Evolutionary conservation across 2,329 filamentous ascomycete genomes (phyloP), one percentile per base, ranked within the genome.

Genomic region (Dactylellina sp.): DNA sequence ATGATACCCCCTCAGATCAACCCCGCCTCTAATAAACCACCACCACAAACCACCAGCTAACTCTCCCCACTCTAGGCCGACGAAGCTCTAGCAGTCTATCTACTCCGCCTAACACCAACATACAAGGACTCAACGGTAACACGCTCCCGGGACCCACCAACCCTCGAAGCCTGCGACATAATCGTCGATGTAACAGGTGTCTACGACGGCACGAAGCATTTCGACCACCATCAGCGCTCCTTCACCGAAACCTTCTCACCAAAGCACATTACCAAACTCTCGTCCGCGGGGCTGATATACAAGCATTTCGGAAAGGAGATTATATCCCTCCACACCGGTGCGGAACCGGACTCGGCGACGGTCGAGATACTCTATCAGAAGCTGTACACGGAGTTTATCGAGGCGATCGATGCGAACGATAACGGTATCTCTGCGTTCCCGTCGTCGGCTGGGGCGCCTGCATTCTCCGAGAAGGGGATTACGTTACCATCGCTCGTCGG

Each of bases 111-210:
- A 66, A 90, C 98, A 16, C 94, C 95, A 20, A 84, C 89, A 71
- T 99, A 98, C 84, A 81, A 85, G 64, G 83, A 86, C 77, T 89
- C 92, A 24, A 81, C 85, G 46, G 89, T 99, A 46, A 85, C 97
- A 56, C 93, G 95, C 78, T 97, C 93, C 52, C 91, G 95, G 79
- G 93, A 99, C 82, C 88, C 92, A 16, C 86, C 88, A 24, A 81
- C 89, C 32, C 89, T 99, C 40, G 86, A 88, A 42, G 87, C 86
- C 71, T 97, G 94, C 85, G 91, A 97, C 84, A 97, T 92, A 63
- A 93, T 99, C 71, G 94, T 98, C 78, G 95, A 99, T 80, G 95
- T 98, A n/a, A 93, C 94, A 80, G 94, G 93, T 79, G 91, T 94
- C 82, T 98, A 99, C 83, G 90, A 97, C 80, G 83, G 91, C 63